Evolutionary conservation across 2,329 filamentous ascomycete genomes (phyloP).

Genomic region (Phaeosphaeriaceae sp.): DNA sequence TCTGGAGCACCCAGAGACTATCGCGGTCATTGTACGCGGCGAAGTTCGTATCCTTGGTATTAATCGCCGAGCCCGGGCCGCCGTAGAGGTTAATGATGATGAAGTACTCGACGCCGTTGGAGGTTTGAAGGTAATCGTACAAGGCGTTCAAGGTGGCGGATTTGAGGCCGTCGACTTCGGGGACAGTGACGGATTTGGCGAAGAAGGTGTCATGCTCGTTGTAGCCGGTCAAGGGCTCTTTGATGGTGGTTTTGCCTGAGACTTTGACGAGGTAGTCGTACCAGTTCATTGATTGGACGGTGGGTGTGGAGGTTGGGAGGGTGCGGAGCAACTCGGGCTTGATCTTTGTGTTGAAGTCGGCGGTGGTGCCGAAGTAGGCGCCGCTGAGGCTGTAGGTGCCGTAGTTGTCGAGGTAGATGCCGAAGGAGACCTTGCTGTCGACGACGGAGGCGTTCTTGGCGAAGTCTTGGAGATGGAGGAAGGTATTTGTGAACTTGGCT

Average conservation of each 20-base stretch:
- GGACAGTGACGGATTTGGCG: constrained; percentile 51
- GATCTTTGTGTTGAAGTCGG: constrained; percentile 48
- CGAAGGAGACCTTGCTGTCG: constrained; percentile 51
- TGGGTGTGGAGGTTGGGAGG: constrained; percentile 35
- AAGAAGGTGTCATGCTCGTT: constrained; percentile 50
- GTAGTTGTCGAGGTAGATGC: constrained; percentile 49
- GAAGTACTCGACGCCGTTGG: constrained; percentile 35
- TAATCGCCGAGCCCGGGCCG: constrained; percentile 45
- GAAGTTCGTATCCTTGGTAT: constrained; percentile 40
- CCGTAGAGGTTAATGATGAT: constrained; percentile 50
- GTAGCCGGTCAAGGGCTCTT: constrained; percentile 42
- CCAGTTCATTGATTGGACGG: constrained; percentile 39
- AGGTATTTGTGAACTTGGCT: constrained; percentile 44
- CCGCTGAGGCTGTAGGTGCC: constrained; percentile 47
- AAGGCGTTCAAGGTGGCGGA: constrained; percentile 33
- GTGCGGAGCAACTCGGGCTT: constrained; percentile 49
- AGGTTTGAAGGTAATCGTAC: constrained; percentile 41
- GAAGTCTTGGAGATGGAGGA: constrained; percentile 51
- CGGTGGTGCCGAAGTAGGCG: constrained; percentile 48
- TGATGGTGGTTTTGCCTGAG: constrained; percentile 35
- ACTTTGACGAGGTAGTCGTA: constrained; percentile 53
- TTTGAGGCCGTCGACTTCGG: constrained; percentile 41
- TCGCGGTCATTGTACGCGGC: constrained; percentile 46
- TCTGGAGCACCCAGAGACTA: constrained; percentile 48
- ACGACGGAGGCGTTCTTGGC: constrained; percentile 50